A percentile compares a stretch with the other conserved stretches of the same genome.
These are phyloP conservation scores for Durusdinium trenchii DNA, from an alignment of 73 alveolate genomes.

Conservation along the genomic window DNA sequence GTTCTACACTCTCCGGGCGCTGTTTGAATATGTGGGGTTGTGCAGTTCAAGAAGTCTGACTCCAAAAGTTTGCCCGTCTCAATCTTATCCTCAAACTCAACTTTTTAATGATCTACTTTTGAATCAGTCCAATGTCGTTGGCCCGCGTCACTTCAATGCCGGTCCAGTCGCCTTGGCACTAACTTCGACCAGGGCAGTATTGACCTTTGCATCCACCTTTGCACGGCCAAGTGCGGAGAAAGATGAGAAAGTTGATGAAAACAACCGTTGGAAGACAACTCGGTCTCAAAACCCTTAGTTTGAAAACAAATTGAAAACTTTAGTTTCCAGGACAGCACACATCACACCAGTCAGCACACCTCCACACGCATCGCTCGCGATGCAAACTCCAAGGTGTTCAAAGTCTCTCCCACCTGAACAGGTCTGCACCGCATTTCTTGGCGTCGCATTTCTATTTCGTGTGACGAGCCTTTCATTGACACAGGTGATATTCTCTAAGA, in stretches of 20 bases:
- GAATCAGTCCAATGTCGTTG: neutral
- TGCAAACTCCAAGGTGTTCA: constrained; percentile 98
- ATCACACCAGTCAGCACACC: neutral
- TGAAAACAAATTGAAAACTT: neutral
- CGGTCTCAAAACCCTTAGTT: neutral
- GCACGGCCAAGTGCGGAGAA: neutral
- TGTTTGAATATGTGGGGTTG: neutral
- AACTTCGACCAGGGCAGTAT: constrained; percentile 74
- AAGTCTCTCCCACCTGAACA: constrained; percentile 96
- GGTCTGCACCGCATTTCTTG: neutral
- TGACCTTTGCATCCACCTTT: constrained; percentile 97
- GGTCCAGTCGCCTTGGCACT: constrained; percentile 49
- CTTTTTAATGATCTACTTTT: too few relatives aligned
- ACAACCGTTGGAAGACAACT: neutral
- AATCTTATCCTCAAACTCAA: too few relatives aligned
- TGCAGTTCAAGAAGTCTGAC: neutral
- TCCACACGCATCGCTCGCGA: constrained; percentile 98
- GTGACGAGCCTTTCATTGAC: too few relatives aligned
- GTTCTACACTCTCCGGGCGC: too few relatives aligned
- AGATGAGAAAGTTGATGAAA: neutral
- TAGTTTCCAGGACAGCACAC: neutral
- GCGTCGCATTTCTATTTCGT: too few relatives aligned
- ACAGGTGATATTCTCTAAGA: too few relatives aligned
- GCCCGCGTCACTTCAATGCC: neutral
- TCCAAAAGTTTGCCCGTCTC: neutral